Percentiles rank a stretch among this genome's conserved stretches.
Evolutionary conservation across 768 basidiomycete genomes (phyloP).

Genomic region (Hypholoma fasciculare): DNA sequence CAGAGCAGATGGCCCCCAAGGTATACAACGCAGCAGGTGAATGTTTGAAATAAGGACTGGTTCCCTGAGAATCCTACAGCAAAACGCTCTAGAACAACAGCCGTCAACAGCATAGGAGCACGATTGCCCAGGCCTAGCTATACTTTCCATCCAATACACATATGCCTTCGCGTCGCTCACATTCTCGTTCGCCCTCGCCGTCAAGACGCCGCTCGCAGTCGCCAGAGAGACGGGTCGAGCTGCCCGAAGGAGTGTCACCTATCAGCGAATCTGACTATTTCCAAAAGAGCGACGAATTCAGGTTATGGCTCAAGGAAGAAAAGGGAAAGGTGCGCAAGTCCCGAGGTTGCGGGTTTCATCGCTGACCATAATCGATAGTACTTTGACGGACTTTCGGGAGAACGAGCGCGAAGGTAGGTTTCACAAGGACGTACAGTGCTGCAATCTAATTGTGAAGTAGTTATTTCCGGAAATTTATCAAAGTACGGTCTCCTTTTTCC

Average conservation of each 20-base stretch:
- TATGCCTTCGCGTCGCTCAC: slow-evolving; percentile 38
- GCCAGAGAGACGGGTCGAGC: slow-evolving; percentile 38
- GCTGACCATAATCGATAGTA: slow-evolving; percentile 47
- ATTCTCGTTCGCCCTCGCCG: slow-evolving; percentile 31
- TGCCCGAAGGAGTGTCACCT: slow-evolving; percentile 57
- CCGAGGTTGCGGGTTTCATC: neutral
- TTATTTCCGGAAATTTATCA: slow-evolving; percentile 93
- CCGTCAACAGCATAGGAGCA: slow-evolving; percentile 12
- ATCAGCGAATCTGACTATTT: slow-evolving; percentile 89
- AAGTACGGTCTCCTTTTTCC: slow-evolving; percentile 42
- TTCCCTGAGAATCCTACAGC: slow-evolving; percentile 1
- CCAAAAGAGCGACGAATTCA: slow-evolving; percentile 84
- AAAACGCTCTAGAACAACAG: slow-evolving; percentile 12
- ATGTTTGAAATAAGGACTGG: neutral
- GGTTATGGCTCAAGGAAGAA: slow-evolving; percentile 79
- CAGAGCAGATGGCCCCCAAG: neutral
- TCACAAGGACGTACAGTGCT: slow-evolving; percentile 13
- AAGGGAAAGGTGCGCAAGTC: slow-evolving; percentile 42
- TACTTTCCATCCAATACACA: neutral
- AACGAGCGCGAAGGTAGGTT: slow-evolving; percentile 72
- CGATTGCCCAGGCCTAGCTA: neutral
- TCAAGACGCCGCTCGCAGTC: slow-evolving; percentile 41
- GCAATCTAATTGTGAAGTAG: slow-evolving; percentile 42
- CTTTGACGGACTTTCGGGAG: slow-evolving; percentile 83
- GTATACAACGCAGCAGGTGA: neutral